Evolutionary conservation across 371 early-diverging fungal species (phyloP), one percentile per base, ranked within the genome.

Genomic region (Mortierella sp.): DNA sequence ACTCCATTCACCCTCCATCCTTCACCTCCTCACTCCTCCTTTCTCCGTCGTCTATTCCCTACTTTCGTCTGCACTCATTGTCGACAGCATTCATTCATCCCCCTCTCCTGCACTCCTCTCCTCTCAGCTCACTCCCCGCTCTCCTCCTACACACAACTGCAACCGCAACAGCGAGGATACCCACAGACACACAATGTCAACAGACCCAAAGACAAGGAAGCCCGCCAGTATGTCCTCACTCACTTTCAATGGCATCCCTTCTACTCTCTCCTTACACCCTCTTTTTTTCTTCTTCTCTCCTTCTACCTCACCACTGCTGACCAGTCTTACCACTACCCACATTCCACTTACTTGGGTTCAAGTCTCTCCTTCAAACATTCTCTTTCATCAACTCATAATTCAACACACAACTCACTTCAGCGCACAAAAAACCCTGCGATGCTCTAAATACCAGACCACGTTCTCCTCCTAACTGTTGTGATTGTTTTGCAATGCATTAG

Each of bases 131-230:
- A 10, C 76, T 79, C 44, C 44, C 29, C 43, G 16, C 56, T 54
- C 54, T 35, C 44, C 43, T 38, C 29, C 14, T 24, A 24, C 21
- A 74, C 38, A 43, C 60, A 12, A 8, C 65, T 16, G 65, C 65
- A 38, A 38, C 65, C 7, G 38, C 24, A 38, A 35, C 21, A 38
- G 35, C 38, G 32, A 65, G 27, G 14, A 60, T 32, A 11, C 1
- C 63, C n/a, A 56, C n/a, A 56, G 27, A 72, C 54, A 60, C 60
- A 5, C 2, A 81, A 82, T 84, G 85, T 65, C 82, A 16, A 58
- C 80, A 16, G 84, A 84, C 48, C 63, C 76, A 21, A 88, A 88
- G 72, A 83, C 79, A 77, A 84, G 85, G 83, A 88, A 88, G 75
- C 88, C 88, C 44, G 81, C 82, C 60, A 88, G 88, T 88, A 84